These are phyloP conservation scores for Phialophora chinensis DNA, from an alignment of 2,329 filamentous ascomycete genomes.

Conservation along the genomic window DNA sequence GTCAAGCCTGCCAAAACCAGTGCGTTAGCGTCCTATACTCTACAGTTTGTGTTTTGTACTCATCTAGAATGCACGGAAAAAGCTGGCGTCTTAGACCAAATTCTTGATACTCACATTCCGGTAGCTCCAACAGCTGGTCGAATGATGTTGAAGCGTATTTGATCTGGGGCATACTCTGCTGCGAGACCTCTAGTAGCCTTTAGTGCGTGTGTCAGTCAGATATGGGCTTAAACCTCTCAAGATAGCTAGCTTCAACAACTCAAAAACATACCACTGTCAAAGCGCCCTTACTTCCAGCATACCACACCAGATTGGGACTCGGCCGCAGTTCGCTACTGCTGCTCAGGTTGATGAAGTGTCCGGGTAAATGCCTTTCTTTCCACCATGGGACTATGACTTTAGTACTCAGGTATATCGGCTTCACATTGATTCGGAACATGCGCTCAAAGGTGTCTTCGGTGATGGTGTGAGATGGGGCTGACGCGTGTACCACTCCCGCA, in stretches of 20 bases:
- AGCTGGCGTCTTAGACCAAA: too few species aligned
- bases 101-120: constrained; percentile 33
- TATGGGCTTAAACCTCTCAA: too few species aligned
- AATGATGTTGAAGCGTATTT: constrained; percentile 32
- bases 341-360: constrained; percentile 34
- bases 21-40: too few species aligned
- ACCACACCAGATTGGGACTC: constrained; percentile 35
- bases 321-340: constrained; percentile 34
- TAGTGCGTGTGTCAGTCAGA: too few species aligned
- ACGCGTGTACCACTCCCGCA: constrained; percentile 31
- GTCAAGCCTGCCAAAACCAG: too few species aligned
- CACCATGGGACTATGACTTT: constrained; percentile 36
- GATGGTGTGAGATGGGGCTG: constrained; percentile 30
- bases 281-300: constrained; percentile 31
- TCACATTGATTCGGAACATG: constrained; percentile 36
- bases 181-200: constrained; percentile 32
- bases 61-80: too few species aligned
- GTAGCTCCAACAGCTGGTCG: constrained; percentile 33
- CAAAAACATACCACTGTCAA: constrained; percentile 32
- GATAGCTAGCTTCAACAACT: too few species aligned
- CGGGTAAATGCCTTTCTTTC: constrained; percentile 28
- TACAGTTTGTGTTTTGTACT: too few species aligned
- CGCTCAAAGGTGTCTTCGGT: constrained; percentile 33
- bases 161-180: constrained; percentile 30
- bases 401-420: constrained; percentile 35